Percentiles rank a stretch among this genome's conserved stretches.
Conservation (phyloP, 2,329 filamentous ascomycete genomes). For the Aspergillus terreus region DNA sequence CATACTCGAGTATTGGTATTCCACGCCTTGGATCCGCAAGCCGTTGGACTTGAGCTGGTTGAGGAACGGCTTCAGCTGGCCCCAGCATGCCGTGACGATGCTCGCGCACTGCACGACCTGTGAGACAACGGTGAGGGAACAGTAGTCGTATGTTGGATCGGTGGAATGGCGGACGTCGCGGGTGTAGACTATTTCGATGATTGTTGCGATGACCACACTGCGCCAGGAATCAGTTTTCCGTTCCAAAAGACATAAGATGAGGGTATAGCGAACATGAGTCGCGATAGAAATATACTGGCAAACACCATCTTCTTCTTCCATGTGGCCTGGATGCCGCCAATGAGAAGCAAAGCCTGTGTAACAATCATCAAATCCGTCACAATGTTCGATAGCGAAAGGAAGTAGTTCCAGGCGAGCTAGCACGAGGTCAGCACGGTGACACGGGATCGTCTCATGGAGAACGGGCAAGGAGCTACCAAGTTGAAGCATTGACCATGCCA, state of each 20-base stretch:
- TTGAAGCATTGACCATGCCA: background rate
- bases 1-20: background rate
- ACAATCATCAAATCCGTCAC: constrained; percentile 19
- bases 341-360: constrained; percentile 18
- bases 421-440: background rate
- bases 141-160: constrained; percentile 15
- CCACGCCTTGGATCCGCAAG: constrained; percentile 9
- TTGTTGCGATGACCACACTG: constrained; percentile 13
- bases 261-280: constrained; percentile 10
- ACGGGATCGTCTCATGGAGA: background rate
- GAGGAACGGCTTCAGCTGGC: constrained; percentile 20
- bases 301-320: constrained; percentile 15
- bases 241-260: background rate
- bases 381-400: constrained; percentile 16
- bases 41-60: constrained; percentile 17
- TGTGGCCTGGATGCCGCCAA: constrained; percentile 17
- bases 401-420: constrained; percentile 15
- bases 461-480: background rate
- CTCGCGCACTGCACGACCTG: constrained; percentile 18
- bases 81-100: constrained; percentile 23
- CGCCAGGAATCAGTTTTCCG: background rate
- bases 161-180: constrained; percentile 3
- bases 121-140: constrained; percentile 14
- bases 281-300: constrained; percentile 18
- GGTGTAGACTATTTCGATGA: constrained; percentile 11